Percentiles rank a stretch among this genome's conserved stretches.
phyloP scores from a whole-genome alignment of 192 early-diverging fungal species.

The Linnemannia schmuckeri region DNA sequence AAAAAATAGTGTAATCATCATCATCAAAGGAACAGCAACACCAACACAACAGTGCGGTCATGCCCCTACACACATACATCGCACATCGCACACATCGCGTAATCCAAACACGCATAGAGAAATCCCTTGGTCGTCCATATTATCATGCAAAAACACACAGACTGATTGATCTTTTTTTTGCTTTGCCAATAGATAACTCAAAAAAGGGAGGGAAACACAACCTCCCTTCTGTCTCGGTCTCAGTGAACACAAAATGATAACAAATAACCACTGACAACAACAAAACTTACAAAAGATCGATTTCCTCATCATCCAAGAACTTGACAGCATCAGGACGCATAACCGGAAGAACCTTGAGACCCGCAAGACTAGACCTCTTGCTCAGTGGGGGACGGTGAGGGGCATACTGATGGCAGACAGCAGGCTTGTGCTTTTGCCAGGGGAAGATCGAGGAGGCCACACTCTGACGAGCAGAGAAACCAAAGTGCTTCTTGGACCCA shows the following conservation, averaged over 20 bases:
- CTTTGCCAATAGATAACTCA: neutral
- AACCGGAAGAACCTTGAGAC: constrained; percentile 27
- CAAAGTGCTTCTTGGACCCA: constrained; percentile 32
- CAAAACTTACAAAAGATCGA: constrained; percentile 18
- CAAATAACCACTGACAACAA: too few species aligned
- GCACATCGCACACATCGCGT: neutral
- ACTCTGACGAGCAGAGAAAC: constrained; percentile 33
- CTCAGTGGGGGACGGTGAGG: constrained; percentile 32
- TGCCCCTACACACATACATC: neutral
- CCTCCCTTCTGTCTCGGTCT: neutral
- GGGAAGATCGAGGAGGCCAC: constrained; percentile 23
- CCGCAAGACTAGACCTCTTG: constrained; percentile 22
- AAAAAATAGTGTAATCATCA: neutral
- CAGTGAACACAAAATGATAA: neutral
- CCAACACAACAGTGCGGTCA: neutral
- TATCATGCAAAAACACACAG: neutral
- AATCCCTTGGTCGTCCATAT: neutral
- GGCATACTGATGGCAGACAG: constrained; percentile 32
- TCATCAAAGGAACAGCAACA: neutral
- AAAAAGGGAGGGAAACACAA: neutral
- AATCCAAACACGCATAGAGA: neutral
- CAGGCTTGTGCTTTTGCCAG: constrained; percentile 33
- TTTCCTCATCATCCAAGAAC: constrained; percentile 6
- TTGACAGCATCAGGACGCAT: constrained; percentile 19
- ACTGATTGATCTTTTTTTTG: neutral